Evolutionary conservation across 306 rosid species (phyloP).

Genomic region (Ammopiptanthus mongolicus): DNA sequence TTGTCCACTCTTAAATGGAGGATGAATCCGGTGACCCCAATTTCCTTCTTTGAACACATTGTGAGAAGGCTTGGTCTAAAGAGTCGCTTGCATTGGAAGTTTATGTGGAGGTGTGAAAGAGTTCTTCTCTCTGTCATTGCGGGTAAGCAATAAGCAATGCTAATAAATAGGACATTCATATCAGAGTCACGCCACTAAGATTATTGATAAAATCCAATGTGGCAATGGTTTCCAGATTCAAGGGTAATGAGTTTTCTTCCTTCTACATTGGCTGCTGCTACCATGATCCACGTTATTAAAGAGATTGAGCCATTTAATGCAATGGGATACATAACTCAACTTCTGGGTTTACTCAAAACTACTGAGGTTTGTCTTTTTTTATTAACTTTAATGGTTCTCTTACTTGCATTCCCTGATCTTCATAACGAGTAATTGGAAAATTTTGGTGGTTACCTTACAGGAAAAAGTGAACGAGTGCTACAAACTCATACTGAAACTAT

Average conservation of each 20-base stretch:
- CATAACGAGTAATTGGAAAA: neutral
- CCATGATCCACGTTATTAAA: slow-evolving; percentile 52
- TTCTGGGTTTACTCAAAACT: slow-evolving; percentile 46
- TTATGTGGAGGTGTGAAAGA: slow-evolving; percentile 55
- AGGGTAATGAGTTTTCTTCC: slow-evolving; percentile 53
- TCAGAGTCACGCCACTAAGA: neutral
- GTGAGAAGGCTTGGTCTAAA: slow-evolving; percentile 54
- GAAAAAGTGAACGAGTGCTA: slow-evolving; percentile 58
- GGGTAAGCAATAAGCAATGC: slow-evolving; percentile 37
- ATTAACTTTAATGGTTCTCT: neutral
- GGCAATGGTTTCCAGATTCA: slow-evolving; percentile 42
- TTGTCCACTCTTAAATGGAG: slow-evolving; percentile 77
- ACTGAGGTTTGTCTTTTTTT: slow-evolving; percentile 48
- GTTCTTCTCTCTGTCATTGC: slow-evolving; percentile 50
- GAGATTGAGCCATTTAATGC: slow-evolving; percentile 56
- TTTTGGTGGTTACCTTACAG: slow-evolving; percentile 35
- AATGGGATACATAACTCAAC: slow-evolving; percentile 44
- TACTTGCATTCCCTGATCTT: neutral
- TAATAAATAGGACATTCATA: neutral
- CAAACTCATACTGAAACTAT: slow-evolving; percentile 39
- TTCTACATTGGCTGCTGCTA: slow-evolving; percentile 70
- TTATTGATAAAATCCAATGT: neutral
- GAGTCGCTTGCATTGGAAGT: slow-evolving; percentile 50
- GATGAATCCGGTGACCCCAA: slow-evolving; percentile 85
- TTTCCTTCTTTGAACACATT: slow-evolving; percentile 61